These are phyloP conservation scores for Phytophthora tentaculata DNA, from an alignment of 352 stramenopile species.

Conservation along the genomic window DNA sequence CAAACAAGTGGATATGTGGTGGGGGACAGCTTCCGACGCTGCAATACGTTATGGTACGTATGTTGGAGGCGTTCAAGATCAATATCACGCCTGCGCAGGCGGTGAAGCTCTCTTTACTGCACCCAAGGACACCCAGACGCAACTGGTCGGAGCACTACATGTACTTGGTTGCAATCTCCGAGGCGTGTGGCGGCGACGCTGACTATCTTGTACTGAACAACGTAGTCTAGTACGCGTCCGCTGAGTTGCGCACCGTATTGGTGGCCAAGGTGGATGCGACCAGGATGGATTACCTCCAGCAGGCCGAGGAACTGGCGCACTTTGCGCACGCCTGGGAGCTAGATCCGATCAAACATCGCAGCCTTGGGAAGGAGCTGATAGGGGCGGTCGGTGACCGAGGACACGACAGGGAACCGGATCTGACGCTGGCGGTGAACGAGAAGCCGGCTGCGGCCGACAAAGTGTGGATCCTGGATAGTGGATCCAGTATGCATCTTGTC, in stretches of 20 bases:
- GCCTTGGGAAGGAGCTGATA: not conserved
- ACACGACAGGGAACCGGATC: no score
- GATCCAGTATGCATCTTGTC: not conserved
- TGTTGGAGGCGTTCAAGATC: not conserved
- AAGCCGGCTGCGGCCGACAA: no score
- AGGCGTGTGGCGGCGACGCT: not conserved
- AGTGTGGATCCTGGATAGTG: no score
- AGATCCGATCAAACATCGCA: not conserved
- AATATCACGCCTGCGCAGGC: not conserved
- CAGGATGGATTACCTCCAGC: no score
- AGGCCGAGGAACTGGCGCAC: no score
- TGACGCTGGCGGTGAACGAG: no score
- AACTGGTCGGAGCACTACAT: not conserved
- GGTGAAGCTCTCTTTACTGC: no score
- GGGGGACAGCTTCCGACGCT: not conserved
- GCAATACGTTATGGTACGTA: not conserved
- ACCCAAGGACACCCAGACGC: not conserved
- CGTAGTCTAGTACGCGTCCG: not conserved
- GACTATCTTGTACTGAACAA: slow-evolving; percentile 1
- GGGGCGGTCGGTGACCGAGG: not conserved
- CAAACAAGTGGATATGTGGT: no score
- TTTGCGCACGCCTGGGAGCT: slow-evolving; percentile 1
- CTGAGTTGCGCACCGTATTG: not conserved
- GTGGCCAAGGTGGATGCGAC: no score
- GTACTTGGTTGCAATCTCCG: not conserved